phyloP scores from a whole-genome alignment of 148 eudicot species.

The Chenopodium suecicum region DNA sequence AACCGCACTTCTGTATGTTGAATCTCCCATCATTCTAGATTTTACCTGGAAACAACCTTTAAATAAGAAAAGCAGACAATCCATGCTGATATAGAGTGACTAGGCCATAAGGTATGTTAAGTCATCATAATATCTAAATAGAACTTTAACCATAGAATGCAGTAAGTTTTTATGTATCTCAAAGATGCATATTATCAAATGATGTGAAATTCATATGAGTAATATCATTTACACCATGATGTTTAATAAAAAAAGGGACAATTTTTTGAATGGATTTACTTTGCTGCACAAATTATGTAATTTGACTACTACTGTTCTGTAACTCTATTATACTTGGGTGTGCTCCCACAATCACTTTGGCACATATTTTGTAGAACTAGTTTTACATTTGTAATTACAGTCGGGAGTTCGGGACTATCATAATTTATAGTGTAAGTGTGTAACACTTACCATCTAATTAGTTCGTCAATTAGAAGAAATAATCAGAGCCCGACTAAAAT shows the following conservation, averaged over 20 bases:
- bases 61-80: constrained; percentile 29
- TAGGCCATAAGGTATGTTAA: constrained; percentile 32
- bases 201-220: neutral
- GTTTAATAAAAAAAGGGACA: neutral
- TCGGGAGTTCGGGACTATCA: neutral
- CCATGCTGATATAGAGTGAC: constrained; percentile 34
- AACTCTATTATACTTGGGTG: neutral
- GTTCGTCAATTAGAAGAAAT: neutral
- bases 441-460: neutral
- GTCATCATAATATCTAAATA: constrained; percentile 30
- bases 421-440: neutral
- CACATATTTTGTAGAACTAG: neutral
- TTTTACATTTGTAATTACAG: neutral
- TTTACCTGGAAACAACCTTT: constrained; percentile 54
- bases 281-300: neutral
- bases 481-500: neutral
- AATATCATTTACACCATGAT: neutral
- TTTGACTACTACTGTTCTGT: neutral
- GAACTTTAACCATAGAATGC: constrained; percentile 24
- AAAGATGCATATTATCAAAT: neutral
- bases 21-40: constrained; percentile 94
- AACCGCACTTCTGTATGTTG: constrained; percentile 57
- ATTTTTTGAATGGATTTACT: no score
- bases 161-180: constrained; percentile 23
- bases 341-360: neutral